Evolutionary conservation across 805 yeast genomes (phyloP), one percentile per base, ranked within the genome.

Genomic region (Saccharomycopsis sp.): DNA sequence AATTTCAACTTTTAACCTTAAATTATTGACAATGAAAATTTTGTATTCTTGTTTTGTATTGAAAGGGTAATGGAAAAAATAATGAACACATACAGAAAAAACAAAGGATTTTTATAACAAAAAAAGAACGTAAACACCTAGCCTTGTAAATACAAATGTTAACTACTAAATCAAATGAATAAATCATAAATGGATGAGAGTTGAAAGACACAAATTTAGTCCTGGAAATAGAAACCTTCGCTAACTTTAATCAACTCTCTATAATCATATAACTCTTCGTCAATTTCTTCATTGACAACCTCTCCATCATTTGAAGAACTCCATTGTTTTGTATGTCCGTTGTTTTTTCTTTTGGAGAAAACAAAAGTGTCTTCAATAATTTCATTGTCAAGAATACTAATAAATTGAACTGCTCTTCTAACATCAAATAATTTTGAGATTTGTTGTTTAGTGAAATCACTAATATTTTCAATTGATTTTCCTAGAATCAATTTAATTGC

Each of bases 401-500:
- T 32, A 26, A 44, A 44, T 25, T 44, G 47, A 6, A 44, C 44
- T 14, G 45, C 45, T 17, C 47, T 18, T 34, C 47, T 32, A 21
- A 41, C 47, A 26, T 44, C 47, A 20, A 44, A 44, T 3, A 44
- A 29, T 29, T 44, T 44, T 3, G 29, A 40, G 31, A 44, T 40
- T 18, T 44, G 47, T 10, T 5, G 23, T 15, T 37, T 36, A 8
- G 47, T 44, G 32, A 40, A 41, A 9, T 41, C 45, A 21, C 39
- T 31, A 23, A 40, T 36, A 12, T 21, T 13, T 9, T 13, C 36
- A 17, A 44, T 29, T 19, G 44, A 38, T 21, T 37, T 32, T 17
- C 65, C 62, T 17, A 67, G 60, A 27, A 74, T 52, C 53, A 75
- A 60, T 51, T 73, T 74, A 40, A 84, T 56, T 0, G 94, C 95